Percentiles rank a stretch among this genome's conserved stretches.
These are phyloP conservation scores for Lachancea meyersii DNA, from an alignment of 805 yeast genomes.

Conservation along the genomic window DNA sequence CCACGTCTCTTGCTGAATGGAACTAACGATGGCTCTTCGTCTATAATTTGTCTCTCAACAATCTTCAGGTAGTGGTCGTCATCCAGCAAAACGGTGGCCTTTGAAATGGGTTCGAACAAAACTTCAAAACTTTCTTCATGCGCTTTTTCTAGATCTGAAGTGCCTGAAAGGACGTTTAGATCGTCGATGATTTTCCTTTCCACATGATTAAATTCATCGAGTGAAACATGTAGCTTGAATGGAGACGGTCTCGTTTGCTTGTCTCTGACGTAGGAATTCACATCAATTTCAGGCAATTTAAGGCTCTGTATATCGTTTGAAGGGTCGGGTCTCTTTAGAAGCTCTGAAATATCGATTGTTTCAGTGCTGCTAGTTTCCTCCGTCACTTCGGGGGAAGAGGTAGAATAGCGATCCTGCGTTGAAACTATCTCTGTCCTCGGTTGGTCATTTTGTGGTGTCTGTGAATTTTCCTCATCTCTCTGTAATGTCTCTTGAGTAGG, in stretches of 20 bases:
- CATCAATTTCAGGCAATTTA: slow-evolving; percentile 27
- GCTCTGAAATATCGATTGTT: slow-evolving; percentile 35
- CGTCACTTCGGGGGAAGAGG: neutral
- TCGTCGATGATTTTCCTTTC: slow-evolving; percentile 34
- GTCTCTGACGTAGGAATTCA: slow-evolving; percentile 24
- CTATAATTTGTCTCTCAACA: slow-evolving; percentile 45
- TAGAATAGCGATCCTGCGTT: neutral
- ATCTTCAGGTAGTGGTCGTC: slow-evolving; percentile 55
- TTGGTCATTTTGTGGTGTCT: slow-evolving; percentile 11
- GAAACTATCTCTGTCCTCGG: slow-evolving; percentile 8
- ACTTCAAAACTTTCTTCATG: slow-evolving; percentile 18
- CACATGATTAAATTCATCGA: slow-evolving; percentile 29
- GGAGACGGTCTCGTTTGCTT: slow-evolving; percentile 17
- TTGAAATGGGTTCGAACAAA: slow-evolving; percentile 54
- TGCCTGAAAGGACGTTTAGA: slow-evolving; percentile 30
- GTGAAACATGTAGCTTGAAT: slow-evolving; percentile 31
- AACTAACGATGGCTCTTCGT: slow-evolving; percentile 35
- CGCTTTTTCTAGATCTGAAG: slow-evolving; percentile 24
- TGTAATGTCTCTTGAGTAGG: neutral
- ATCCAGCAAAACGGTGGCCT: slow-evolving; percentile 58
- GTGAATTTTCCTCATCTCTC: neutral
- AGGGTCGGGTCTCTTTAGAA: slow-evolving; percentile 33
- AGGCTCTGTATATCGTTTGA: neutral
- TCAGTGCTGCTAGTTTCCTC: slow-evolving; percentile 1
- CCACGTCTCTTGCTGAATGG: slow-evolving; percentile 37